Conservation (phyloP, 2,329 filamentous ascomycete species). For the Myriosclerotinia curreyana region DNA sequence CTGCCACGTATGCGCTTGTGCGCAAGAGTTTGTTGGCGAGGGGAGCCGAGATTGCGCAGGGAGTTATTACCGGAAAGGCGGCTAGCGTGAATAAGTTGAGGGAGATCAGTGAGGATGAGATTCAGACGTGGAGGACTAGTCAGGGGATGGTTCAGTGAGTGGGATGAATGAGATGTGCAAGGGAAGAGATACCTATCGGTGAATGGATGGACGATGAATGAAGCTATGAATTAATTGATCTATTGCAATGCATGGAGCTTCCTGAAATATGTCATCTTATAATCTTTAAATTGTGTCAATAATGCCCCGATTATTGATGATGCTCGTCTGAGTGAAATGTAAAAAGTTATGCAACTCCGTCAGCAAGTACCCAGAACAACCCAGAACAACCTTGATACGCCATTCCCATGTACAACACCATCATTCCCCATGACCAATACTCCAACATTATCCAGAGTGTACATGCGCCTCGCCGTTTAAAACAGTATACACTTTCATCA, state of each 20-base stretch:
- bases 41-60: conserved; percentile 70
- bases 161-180: neutral
- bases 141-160: conserved; percentile 16
- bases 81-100: conserved; percentile 73
- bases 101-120: conserved; percentile 65
- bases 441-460: neutral
- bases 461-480: neutral
- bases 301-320: neutral
- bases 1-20: conserved; percentile 68
- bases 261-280: neutral
- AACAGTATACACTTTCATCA: neutral
- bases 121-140: conserved; percentile 39
- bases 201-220: neutral
- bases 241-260: neutral
- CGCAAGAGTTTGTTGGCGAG: conserved; percentile 62
- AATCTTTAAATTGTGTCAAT: neutral
- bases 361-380: neutral
- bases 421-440: neutral
- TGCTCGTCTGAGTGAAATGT: neutral
- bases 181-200: neutral
- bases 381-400: neutral
- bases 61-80: conserved; percentile 67
- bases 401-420: neutral
- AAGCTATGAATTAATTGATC: neutral
- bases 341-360: neutral